These are phyloP conservation scores for Saturnispora mendoncae DNA, from an alignment of 805 yeast species.

Conservation along the genomic window DNA sequence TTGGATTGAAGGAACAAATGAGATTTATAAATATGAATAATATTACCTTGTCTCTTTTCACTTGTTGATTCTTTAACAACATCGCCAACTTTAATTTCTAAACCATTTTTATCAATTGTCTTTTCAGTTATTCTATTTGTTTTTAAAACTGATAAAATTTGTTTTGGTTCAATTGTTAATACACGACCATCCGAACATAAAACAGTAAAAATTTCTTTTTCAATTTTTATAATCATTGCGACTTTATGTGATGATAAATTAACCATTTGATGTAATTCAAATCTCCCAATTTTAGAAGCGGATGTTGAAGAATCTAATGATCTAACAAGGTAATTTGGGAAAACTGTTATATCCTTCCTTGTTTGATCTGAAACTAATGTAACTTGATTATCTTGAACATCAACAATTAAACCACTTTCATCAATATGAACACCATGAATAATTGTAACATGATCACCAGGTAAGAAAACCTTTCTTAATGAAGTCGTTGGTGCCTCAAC, in stretches of 20 bases:
- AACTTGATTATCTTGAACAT: constrained; percentile 74
- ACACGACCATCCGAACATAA: constrained; percentile 76
- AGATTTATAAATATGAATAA: constrained; percentile 78
- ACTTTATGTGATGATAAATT: constrained; percentile 78
- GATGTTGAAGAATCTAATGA: constrained; percentile 78
- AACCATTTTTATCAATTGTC: constrained; percentile 80
- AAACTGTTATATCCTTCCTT: constrained; percentile 80
- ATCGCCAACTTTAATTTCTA: constrained; percentile 82
- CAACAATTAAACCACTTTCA: constrained; percentile 90
- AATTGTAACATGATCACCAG: constrained; percentile 94
- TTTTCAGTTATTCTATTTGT: constrained; percentile 58
- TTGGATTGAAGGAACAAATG: constrained; percentile 73
- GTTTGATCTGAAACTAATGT: constrained; percentile 86
- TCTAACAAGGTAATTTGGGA: constrained; percentile 81
- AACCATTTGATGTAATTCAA: constrained; percentile 82
- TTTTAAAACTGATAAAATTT: constrained; percentile 74
- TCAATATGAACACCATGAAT: constrained; percentile 85
- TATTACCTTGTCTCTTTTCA: constrained; percentile 81
- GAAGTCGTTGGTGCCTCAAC: constrained; percentile 77
- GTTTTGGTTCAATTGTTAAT: constrained; percentile 61
- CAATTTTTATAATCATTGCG: constrained; percentile 85
- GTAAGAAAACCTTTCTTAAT: constrained; percentile 73
- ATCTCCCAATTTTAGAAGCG: constrained; percentile 64
- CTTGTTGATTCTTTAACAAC: constrained; percentile 80
- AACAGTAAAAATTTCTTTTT: constrained; percentile 75